These are phyloP conservation scores for Linnemannia zychae DNA, from an alignment of 192 early-diverging fungal species.

Conservation along the genomic window DNA sequence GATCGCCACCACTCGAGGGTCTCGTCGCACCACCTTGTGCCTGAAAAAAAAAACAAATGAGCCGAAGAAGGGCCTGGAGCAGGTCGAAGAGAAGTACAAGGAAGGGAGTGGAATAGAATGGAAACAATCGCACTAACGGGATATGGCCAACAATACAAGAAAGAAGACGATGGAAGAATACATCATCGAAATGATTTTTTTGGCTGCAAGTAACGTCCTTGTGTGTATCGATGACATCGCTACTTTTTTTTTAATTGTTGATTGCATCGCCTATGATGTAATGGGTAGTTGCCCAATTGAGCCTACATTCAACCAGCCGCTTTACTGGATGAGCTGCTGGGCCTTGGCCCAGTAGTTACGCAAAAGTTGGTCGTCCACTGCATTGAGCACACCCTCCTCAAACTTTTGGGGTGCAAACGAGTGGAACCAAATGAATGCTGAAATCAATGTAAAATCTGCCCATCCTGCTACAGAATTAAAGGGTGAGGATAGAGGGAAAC, in stretches of 20 bases:
- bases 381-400: constrained; percentile 31
- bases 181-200: too few relatives aligned
- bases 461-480: constrained; percentile 41
- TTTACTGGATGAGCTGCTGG: constrained; percentile 30
- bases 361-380: constrained; percentile 30
- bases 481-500: too few relatives aligned
- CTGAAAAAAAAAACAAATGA: too few relatives aligned
- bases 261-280: too few relatives aligned
- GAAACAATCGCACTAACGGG: not conserved
- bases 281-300: too few relatives aligned
- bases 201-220: too few relatives aligned
- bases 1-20: too few relatives aligned
- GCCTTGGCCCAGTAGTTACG: constrained; percentile 49
- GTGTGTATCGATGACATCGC: too few relatives aligned
- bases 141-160: not conserved
- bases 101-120: not conserved
- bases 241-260: too few relatives aligned
- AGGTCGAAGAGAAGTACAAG: not conserved
- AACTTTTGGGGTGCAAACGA: constrained; percentile 42
- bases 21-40: too few relatives aligned
- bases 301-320: too few relatives aligned
- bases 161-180: not conserved
- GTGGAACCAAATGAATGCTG: constrained; percentile 34
- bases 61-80: too few relatives aligned
- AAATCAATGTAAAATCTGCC: constrained; percentile 51